Base-by-base conservation (phyloP, 1,284 basidiomycete species). In the Leccinum insolens region DNA sequence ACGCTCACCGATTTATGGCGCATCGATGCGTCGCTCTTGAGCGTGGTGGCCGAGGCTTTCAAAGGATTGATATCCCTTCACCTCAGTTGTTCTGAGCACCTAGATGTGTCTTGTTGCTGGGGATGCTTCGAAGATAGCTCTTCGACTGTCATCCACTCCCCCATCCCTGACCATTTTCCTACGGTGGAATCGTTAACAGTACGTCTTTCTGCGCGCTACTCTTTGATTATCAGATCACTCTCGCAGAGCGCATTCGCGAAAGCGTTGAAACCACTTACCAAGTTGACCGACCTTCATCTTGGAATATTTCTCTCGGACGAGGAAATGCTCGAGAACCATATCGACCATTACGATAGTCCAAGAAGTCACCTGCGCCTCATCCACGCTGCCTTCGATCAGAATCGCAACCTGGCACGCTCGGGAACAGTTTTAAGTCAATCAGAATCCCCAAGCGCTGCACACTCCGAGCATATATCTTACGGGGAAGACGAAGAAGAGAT, bases 51-150 rank as follows among this genome's bases (percentile, higher is more conserved):
- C 7, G 71, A 70, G 22, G 76, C 73, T 4, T 87, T 89, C 67
- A 82, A 83, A 46, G 73, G 69, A 41, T 77, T 91, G 34, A 68
- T 70, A 2, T 77, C 79, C 65, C 82, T 91, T 11, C 80, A 85
- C 68, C 78, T 91, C 64, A 87, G 85, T 71, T 87, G 85, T 67
- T 82, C 85, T 12, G 88, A 89, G 68, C 81, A 86, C 25, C 79
- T 91, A 34, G 84, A 88, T 66, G 66, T 74, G 28, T 78, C 76
- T 62, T 90, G 88, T 75, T 91, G 89, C 75, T 87, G 85, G 83
- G 72, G 74, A 62, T 91, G 90, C 74, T 86, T 87, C 67, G 87
- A 88, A 75, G 88, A 90, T 62, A 87, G 86, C 57, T 80, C 86
- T 34, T 82, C 79, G 11, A 80, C 82, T 68, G 82, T 82, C n/a